These are phyloP conservation scores for Lathyrus tuberosus DNA, from an alignment of 306 rosid species.

Conservation along the genomic window DNA sequence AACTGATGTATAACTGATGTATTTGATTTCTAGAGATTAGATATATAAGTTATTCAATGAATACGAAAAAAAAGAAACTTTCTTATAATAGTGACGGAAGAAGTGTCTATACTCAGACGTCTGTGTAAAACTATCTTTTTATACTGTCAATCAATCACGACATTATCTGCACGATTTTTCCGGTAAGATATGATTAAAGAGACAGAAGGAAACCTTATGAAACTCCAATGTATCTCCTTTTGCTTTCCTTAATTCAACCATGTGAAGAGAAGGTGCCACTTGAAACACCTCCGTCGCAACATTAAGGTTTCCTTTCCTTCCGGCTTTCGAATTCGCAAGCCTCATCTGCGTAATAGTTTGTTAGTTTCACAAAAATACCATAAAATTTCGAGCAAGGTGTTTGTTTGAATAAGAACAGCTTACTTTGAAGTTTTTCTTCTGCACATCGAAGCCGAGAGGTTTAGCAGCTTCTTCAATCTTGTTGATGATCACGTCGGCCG, in stretches of 20 bases:
- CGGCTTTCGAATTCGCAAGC: slow-evolving; percentile 92
- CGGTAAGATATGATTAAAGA: not conserved
- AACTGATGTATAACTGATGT: too few relatives aligned
- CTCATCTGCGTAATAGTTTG: slow-evolving; percentile 63
- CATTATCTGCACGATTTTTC: too few relatives aligned
- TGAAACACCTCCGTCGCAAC: slow-evolving; percentile 99
- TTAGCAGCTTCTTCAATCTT: slow-evolving; percentile 98
- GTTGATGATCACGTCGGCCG: slow-evolving; percentile 85
- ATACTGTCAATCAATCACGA: too few relatives aligned
- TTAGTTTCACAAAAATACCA: slow-evolving; percentile 25
- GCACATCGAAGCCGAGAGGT: slow-evolving; percentile 97
- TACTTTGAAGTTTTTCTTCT: slow-evolving; percentile 95
- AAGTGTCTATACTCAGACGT: too few relatives aligned
- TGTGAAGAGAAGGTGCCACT: slow-evolving; percentile 97
- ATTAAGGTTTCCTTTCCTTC: slow-evolving; percentile 97
- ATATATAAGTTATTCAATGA: too few relatives aligned
- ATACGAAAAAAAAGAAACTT: too few relatives aligned
- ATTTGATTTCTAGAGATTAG: too few relatives aligned
- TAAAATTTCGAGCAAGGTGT: not conserved
- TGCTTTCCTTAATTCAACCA: slow-evolving; percentile 97
- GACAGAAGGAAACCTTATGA: slow-evolving; percentile 65
- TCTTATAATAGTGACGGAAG: too few relatives aligned
- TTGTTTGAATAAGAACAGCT: slow-evolving; percentile 30
- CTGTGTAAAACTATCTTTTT: too few relatives aligned
- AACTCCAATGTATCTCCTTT: slow-evolving; percentile 99